Base-by-base conservation (phyloP, 2,329 filamentous ascomycete species). In the Teratosphaeriaceae sp. region DNA sequence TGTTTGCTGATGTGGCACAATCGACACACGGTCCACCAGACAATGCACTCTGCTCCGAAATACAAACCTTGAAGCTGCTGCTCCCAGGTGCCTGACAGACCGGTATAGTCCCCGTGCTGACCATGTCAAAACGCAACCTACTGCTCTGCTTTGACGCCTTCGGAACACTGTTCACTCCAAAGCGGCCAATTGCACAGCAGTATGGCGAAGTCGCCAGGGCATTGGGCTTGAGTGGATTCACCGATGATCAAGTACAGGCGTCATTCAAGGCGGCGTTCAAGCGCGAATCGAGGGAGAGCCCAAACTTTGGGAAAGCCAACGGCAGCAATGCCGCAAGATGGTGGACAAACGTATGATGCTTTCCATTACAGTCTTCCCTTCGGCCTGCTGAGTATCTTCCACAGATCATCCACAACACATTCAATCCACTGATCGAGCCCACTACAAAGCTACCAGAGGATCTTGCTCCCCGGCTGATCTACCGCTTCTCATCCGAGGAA, bases 131-230 rank as follows among this genome's bases (percentile, higher is more conserved):
- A 42, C 49, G 54, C 15, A 75, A 77, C 46, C 66, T 82, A 2
- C 61, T 82, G 1, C 59, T 82, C 1, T 78, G 76, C 46, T 76
- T 83, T 41, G 79, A 84, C 57, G 79, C 79, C 3, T 82, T 82
- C 51, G 78, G 75, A n/a, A 84, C 79, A 0, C 64, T 84, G 2
- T 82, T 80, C 60, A 64, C 60, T 9, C 77, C 78, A 0, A 71
- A 65, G 37, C 53, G 55, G 8, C 63, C 75, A 1, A 70, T 82
- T 6, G 64, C 68, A 4, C 57, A 65, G 40, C 75, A 80, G 51
- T 84, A 84, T 57, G 68, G 62, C 27, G 60, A 68, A 16, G 65
- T 75, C 2, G 79, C 78, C 1, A 58, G 67, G 15, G 60, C 67
- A 40, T 67, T 74, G 54, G 77, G 78, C 2, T 52, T 80, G 30